Evolutionary conservation across 257 asterid species (phyloP), one percentile per base, ranked within the genome.

Genomic region (Solanum chiquidenum): DNA sequence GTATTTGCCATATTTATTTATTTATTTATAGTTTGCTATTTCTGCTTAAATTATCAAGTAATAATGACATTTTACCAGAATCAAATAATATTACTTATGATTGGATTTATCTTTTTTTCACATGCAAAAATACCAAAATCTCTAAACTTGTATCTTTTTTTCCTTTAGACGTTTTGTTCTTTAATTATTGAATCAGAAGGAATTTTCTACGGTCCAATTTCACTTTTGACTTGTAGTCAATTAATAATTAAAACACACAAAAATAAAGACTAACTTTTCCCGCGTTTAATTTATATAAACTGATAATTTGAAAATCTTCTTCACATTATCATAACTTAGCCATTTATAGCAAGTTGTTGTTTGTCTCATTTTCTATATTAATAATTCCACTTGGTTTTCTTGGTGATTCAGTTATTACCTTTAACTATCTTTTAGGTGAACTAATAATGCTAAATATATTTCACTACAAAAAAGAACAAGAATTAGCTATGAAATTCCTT

Each of bases 1-100:
- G 99, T 95, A 89, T 21, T 38, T 34, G 3, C 34, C 46, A 72
- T 69, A 69, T 69, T 69, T 72, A 44, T 72, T 71, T 71, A 33
- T 71, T 34, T 72, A 33, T 72, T 72, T 34, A 72, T 72, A 20
- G 0, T 72, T 12, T 33, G 2, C 44, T 72, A 33, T 72, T 33
- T 72, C 14, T 8, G 44, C 7, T 33, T 72, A 33, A 4, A 31
- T 72, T 72, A 72, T 72, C 44, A 33, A 33, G 44, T 8, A 33
- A 72, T 18, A 20, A 33, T 16, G 11, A 58, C 2, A 58, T 58
- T 71, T 71, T 71, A 33, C 37, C 12, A 71, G 42, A 71, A 31
- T 71, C n/a, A 31, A 71, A 31, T 71, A 71, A 69, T 29, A 29
- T 69, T 7, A 71, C 40, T 69, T 71, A 71, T 31, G 76, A 62